These are phyloP conservation scores for Mycena sanguinolenta DNA, from an alignment of 768 basidiomycete species.

Conservation along the genomic window DNA sequence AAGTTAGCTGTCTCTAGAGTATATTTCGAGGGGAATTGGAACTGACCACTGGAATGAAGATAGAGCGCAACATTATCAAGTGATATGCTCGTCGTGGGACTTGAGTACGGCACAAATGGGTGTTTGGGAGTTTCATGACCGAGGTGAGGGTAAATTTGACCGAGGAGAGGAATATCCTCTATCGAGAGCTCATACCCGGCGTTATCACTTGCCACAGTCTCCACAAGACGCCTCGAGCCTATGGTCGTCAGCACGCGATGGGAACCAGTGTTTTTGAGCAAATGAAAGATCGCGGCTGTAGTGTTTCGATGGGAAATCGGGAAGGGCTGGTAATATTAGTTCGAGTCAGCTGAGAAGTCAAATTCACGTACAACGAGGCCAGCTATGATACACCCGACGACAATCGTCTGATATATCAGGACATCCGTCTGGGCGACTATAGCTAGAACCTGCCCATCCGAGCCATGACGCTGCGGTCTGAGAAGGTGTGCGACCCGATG, in stretches of 20 bases:
- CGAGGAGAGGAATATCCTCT: conserved; percentile 52
- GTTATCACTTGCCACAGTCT: conserved; percentile 18
- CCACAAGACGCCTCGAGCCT: conserved; percentile 43
- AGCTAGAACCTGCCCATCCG: conserved; percentile 51
- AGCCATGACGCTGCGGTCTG: conserved; percentile 48
- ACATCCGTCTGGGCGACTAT: conserved; percentile 49
- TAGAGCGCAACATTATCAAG: conserved; percentile 49
- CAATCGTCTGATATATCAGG: conserved; percentile 57
- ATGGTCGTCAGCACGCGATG: conserved; percentile 51
- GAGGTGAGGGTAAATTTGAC: conserved; percentile 55
- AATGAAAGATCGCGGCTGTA: conserved; percentile 49
- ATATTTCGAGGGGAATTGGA: neutral
- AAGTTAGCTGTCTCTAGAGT: neutral
- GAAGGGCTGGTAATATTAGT: conserved; percentile 51
- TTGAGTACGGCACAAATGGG: conserved; percentile 47
- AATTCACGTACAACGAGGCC: conserved; percentile 49
- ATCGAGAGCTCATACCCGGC: conserved; percentile 39
- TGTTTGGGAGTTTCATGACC: conserved; percentile 49
- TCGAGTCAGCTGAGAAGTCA: neutral
- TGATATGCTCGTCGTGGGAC: conserved; percentile 20
- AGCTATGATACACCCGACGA: conserved; percentile 53
- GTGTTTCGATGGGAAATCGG: conserved; percentile 57
- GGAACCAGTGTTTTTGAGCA: conserved; percentile 54
- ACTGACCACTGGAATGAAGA: conserved; percentile 52
- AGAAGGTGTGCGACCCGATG: conserved; percentile 58